These are phyloP conservation scores for Thielaviopsis populi DNA, from an alignment of 2,329 filamentous ascomycete genomes.

Conservation along the genomic window DNA sequence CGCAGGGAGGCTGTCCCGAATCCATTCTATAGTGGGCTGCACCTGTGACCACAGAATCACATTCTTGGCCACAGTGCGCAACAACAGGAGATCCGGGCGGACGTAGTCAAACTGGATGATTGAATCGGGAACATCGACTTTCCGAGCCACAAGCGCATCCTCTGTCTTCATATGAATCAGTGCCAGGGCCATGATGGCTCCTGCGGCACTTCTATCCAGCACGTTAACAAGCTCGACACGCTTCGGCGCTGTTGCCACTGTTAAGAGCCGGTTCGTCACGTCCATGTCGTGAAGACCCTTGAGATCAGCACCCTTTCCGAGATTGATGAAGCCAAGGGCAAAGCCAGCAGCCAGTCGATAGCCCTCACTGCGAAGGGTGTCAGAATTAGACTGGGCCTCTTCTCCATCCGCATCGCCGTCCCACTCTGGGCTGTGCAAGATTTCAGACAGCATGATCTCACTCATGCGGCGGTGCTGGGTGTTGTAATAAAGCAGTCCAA, in stretches of 20 bases:
- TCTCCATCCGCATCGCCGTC: background rate
- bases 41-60: constrained; percentile 88
- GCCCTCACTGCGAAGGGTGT: constrained; percentile 80
- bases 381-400: constrained; percentile 65
- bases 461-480: constrained; percentile 97
- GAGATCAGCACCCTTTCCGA: constrained; percentile 78
- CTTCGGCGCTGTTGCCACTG: constrained; percentile 75
- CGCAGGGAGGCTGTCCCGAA: constrained; percentile 54
- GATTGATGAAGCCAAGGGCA: constrained; percentile 82
- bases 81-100: constrained; percentile 77
- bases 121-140: constrained; percentile 86
- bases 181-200: constrained; percentile 78
- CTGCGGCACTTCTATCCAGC: constrained; percentile 80
- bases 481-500: constrained; percentile 83
- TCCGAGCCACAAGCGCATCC: constrained; percentile 69
- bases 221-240: constrained; percentile 86
- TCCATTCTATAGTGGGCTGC: constrained; percentile 57
- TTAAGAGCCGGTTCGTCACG: constrained; percentile 73
- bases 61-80: constrained; percentile 78
- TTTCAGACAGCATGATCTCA: constrained; percentile 95
- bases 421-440: constrained; percentile 50
- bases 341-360: constrained; percentile 91
- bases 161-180: constrained; percentile 97
- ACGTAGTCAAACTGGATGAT: constrained; percentile 89
- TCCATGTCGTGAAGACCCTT: constrained; percentile 87